phyloP scores from a whole-genome alignment of 2,329 filamentous ascomycete species.

The Microsporum ferrugineum region DNA sequence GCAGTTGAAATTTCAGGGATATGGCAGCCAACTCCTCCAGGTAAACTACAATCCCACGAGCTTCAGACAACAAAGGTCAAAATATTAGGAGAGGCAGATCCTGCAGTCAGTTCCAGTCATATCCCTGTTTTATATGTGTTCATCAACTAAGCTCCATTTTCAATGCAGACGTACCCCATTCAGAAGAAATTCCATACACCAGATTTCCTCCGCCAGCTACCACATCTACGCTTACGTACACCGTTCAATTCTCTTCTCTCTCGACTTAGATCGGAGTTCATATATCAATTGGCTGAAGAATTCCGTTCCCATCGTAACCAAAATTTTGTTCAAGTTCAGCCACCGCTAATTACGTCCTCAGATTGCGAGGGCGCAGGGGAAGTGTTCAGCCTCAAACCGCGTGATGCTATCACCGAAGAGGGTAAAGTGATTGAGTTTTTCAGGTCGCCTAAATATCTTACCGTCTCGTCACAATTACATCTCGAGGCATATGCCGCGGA shows the following conservation, averaged over 20 bases:
- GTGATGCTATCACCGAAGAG: slow-evolving; percentile 22
- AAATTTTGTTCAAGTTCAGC: slow-evolving; percentile 58
- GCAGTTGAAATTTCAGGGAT: slow-evolving; percentile 66
- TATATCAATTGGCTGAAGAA: slow-evolving; percentile 60
- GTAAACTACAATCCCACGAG: slow-evolving; percentile 63
- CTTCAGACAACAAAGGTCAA: slow-evolving; percentile 60
- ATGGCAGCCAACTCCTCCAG: slow-evolving; percentile 60
- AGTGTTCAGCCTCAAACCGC: slow-evolving; percentile 62
- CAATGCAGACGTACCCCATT: slow-evolving; percentile 65
- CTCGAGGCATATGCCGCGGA: slow-evolving; percentile 84
- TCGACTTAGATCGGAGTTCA: slow-evolving; percentile 69
- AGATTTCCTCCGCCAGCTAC: slow-evolving; percentile 77
- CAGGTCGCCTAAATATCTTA: slow-evolving; percentile 78
- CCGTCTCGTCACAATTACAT: slow-evolving; percentile 88
- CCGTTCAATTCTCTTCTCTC: slow-evolving; percentile 70
- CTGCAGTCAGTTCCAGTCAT: slow-evolving; percentile 49
- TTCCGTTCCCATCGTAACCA: slow-evolving; percentile 55
- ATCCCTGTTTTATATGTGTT: neutral
- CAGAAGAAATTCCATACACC: slow-evolving; percentile 92
- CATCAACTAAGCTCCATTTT: neutral
- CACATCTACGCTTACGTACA: slow-evolving; percentile 73
- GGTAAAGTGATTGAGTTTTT: slow-evolving; percentile 56
- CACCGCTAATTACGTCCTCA: slow-evolving; percentile 88
- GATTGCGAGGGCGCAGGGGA: slow-evolving; percentile 96
- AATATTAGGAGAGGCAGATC: slow-evolving; percentile 65